Conservation (phyloP, 2,329 filamentous ascomycete species). For the Talaromyces sp. region DNA sequence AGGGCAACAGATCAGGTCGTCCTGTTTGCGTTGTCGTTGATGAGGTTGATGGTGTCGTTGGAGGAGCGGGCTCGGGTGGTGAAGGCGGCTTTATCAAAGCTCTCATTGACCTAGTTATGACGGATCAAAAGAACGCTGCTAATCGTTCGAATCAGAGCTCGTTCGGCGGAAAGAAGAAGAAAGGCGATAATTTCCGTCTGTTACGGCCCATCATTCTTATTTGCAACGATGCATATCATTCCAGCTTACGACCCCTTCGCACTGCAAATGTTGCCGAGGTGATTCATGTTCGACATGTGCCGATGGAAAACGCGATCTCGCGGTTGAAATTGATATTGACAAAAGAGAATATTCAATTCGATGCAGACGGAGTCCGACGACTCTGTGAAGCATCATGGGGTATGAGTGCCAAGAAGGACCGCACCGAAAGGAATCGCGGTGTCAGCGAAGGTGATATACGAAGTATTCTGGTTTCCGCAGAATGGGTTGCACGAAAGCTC, state of each 20-base stretch:
- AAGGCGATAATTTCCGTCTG: conserved; percentile 80
- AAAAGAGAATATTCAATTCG: conserved; percentile 81
- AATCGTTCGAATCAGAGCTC: conserved; percentile 24
- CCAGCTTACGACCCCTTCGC: conserved; percentile 79
- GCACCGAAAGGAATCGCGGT: conserved; percentile 41
- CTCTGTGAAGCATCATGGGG: conserved; percentile 65
- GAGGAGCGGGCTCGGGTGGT: conserved; percentile 69
- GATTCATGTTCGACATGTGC: conserved; percentile 84
- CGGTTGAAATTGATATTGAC: conserved; percentile 81
- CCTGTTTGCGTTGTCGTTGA: conserved; percentile 94
- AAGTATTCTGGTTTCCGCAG: conserved; percentile 60
- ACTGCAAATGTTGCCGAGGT: conserved; percentile 82
- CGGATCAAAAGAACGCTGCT: conserved; percentile 76
- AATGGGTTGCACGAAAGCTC: conserved; percentile 62
- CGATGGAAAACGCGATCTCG: conserved; percentile 76
- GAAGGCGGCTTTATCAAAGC: conserved; percentile 96
- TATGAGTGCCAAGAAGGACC: conserved; percentile 56
- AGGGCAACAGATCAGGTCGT: conserved; percentile 68
- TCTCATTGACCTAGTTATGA: conserved; percentile 79
- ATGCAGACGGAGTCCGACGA: conserved; percentile 79
- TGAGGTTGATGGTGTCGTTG: conserved; percentile 91
- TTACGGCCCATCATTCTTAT: conserved; percentile 87
- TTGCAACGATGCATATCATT: conserved; percentile 95
- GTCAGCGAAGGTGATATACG: conserved; percentile 56
- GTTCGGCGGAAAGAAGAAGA: conserved; percentile 50